Conservation (phyloP, 768 basidiomycete genomes). For the Cystofilobasidium bisporidii region DNA sequence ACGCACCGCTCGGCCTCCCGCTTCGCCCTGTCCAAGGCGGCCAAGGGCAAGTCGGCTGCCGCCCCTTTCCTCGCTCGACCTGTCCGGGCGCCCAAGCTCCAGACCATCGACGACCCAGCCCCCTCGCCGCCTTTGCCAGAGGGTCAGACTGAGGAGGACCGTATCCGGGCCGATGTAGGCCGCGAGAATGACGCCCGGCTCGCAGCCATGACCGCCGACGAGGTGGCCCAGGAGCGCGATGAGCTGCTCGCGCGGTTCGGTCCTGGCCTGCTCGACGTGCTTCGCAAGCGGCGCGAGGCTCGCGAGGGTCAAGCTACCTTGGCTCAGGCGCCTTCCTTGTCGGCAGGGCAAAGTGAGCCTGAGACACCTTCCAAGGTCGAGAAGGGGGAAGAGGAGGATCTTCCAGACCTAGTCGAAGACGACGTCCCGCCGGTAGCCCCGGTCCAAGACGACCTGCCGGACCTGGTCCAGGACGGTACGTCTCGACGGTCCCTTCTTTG, state of each 20-base stretch:
- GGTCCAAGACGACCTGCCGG: conserved; percentile 30
- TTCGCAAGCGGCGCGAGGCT: conserved; percentile 51
- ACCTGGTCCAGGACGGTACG: not conserved
- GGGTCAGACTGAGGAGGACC: conserved; percentile 45
- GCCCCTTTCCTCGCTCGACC: not conserved
- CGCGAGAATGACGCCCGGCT: conserved; percentile 58
- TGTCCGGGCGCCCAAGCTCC: conserved; percentile 10
- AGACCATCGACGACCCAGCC: not conserved
- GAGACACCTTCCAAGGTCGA: too few species aligned
- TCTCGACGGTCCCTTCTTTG: not conserved
- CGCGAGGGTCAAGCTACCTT: conserved; percentile 39
- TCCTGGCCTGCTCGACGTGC: conserved; percentile 52
- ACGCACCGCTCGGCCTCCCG: conserved; percentile 58
- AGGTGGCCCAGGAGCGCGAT: conserved; percentile 55
- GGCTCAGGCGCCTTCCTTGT: not conserved
- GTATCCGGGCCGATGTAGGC: conserved; percentile 45
- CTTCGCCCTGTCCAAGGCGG: conserved; percentile 40
- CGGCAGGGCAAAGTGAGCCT: not conserved
- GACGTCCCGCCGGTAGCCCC: too few species aligned
- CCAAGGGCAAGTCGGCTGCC: conserved; percentile 27
- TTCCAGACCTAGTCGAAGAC: conserved; percentile 29
- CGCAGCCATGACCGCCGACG: conserved; percentile 59
- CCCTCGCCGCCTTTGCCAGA: not conserved
- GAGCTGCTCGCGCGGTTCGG: conserved; percentile 68
- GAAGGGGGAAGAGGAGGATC: conserved; percentile 7